Evolutionary conservation across 495 filamentous ascomycete genomes (phyloP), one percentile per base, ranked within the genome.

Genomic region (Letharia columbiana): DNA sequence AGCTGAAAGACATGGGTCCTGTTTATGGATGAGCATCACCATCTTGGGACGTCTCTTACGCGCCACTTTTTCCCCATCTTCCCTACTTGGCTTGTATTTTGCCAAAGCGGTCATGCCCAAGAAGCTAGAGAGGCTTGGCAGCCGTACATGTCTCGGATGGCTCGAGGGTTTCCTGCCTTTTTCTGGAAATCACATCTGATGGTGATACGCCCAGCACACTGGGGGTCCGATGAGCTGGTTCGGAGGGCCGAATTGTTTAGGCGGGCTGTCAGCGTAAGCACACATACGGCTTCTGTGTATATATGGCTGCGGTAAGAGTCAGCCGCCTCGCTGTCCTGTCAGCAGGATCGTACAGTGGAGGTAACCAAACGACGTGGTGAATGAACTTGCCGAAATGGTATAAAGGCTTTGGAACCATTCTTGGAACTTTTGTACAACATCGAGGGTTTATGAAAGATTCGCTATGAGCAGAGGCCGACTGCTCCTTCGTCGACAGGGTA

Each of bases 401-500:
- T 15, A 37, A 4, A 4, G 23, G 37, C 20, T 17, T 23, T 45
- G 37, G 31, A 23, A n/a, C 35, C 20, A 23, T 35, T 50, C 28
- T 39, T 28, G 3, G 18, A 31, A 37, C n/a, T 60, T 60, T 41
- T 40, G 37, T 61, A 61, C 49, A 65, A 45, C 33, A 50, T 65
- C 15, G 54, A 65, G 13, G 45, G 60, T 35, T 49, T 60, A 41
- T 49, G 56, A 50, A 20, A 60, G 44, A 52, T 50, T 61, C 57
- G 56, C 45, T 66, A 52, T 61, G 49, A 52, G 59, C 64, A 60
- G 44, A 33, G 45, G 64, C 64, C 57, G 57, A 66, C 57, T 66
- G 57, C 64, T 61, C 56, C 64, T 61, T 52, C 45, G 42, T 52
- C 64, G 64, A 50, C 44, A 44, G 57, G 64, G 58, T 66, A 66